phyloP scores from a whole-genome alignment of 805 yeast genomes.

The Wickerhamiella galacta region DNA sequence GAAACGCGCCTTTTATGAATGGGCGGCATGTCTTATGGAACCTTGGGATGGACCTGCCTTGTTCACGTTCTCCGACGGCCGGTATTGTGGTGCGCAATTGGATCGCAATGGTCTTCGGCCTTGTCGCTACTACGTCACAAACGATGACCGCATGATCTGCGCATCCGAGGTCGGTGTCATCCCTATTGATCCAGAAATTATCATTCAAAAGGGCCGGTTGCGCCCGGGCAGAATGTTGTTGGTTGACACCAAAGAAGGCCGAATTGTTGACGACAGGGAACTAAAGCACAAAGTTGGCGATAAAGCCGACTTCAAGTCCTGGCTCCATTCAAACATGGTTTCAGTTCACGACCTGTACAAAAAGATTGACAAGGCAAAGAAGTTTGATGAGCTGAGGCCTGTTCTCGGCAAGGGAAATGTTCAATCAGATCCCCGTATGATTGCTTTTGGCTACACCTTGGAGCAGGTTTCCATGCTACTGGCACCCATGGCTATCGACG shows the following conservation, averaged over 20 bases:
- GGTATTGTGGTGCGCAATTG: conserved; percentile 95
- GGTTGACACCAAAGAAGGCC: conserved; percentile 85
- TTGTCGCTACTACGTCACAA: conserved; percentile 90
- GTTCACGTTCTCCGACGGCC: conserved; percentile 90
- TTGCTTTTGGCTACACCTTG: conserved; percentile 84
- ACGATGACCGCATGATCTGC: conserved; percentile 88
- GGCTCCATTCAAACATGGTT: conserved; percentile 79
- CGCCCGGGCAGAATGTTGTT: conserved; percentile 93
- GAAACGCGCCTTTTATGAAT: conserved; percentile 88
- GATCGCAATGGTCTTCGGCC: conserved; percentile 97
- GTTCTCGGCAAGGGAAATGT: conserved; percentile 26
- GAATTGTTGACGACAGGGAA: conserved; percentile 84
- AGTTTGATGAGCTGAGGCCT: conserved; percentile 12
- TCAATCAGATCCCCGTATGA: conserved; percentile 67
- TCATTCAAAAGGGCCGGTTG: conserved; percentile 81
- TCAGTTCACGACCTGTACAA: conserved; percentile 58
- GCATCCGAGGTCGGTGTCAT: conserved; percentile 98
- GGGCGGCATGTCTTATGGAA: conserved; percentile 99
- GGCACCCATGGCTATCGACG: conserved; percentile 85
- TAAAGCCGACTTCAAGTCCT: conserved; percentile 79
- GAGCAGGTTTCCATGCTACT: conserved; percentile 73
- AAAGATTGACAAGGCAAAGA: conserved; percentile 35
- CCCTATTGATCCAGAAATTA: conserved; percentile 65
- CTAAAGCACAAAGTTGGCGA: conserved; percentile 65
- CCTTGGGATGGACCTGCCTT: conserved; percentile 99